These are phyloP conservation scores for Coniosporium tulheliwenetii DNA, from an alignment of 2,329 filamentous ascomycete species.

Conservation along the genomic window DNA sequence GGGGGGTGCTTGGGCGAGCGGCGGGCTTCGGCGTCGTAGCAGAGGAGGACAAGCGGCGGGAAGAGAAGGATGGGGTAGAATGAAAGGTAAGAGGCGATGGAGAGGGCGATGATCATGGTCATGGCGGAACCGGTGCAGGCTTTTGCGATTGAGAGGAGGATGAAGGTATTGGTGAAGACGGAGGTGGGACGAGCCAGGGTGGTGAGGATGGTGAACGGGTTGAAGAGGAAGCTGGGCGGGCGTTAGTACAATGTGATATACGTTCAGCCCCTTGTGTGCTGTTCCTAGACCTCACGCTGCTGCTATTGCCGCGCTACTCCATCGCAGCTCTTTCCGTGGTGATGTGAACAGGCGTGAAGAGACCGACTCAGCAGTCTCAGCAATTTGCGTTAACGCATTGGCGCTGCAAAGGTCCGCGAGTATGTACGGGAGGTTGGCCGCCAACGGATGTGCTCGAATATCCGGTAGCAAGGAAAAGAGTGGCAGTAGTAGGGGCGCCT, in stretches of 20 bases:
- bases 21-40: constrained; percentile 46
- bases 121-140: constrained; percentile 57
- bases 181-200: constrained; percentile 82
- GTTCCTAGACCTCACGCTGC: constrained; percentile 45
- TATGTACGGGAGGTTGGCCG: constrained; percentile 69
- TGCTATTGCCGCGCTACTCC: constrained; percentile 60
- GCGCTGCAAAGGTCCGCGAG: constrained; percentile 70
- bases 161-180: constrained; percentile 76
- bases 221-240: constrained; percentile 66
- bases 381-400: constrained; percentile 61
- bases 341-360: constrained; percentile 66
- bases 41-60: constrained; percentile 64
- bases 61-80: constrained; percentile 83
- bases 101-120: constrained; percentile 68
- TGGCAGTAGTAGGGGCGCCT: constrained; percentile 80
- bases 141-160: constrained; percentile 68
- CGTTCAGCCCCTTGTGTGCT: neutral
- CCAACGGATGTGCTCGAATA: constrained; percentile 47
- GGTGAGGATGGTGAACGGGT: constrained; percentile 82
- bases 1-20: constrained; percentile 9
- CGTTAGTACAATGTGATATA: constrained; percentile 6
- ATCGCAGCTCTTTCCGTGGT: constrained; percentile 56
- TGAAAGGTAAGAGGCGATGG: constrained; percentile 78
- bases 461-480: constrained; percentile 80
- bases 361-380: constrained; percentile 63